A percentile compares a stretch with the other conserved stretches of the same genome.
phyloP scores from a whole-genome alignment of 768 basidiomycete genomes.

The Leccinum imitatum region DNA sequence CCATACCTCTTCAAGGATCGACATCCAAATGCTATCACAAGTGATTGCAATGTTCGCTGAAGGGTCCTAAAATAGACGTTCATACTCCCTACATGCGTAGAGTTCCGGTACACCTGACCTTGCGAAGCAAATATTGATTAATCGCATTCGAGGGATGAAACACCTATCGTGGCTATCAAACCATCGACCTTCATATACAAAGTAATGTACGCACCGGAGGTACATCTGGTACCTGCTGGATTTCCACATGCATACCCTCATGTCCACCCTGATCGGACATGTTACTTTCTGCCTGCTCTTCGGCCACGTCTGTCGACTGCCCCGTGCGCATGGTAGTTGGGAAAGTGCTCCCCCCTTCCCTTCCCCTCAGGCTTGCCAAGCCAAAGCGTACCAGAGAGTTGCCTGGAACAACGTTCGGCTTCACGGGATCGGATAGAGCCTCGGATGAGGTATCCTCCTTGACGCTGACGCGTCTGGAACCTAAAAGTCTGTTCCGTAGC shows the following conservation, averaged over 20 bases:
- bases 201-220: background rate
- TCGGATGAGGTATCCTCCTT: no score
- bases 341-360: no score
- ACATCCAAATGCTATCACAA: slow-evolving; percentile 8
- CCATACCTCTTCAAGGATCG: slow-evolving; percentile 6
- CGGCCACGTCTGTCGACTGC: no score
- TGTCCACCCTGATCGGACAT: no score
- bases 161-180: background rate
- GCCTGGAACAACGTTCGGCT: slow-evolving; percentile 2
- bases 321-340: no score
- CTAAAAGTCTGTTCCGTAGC: no score
- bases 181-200: background rate
- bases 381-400: background rate
- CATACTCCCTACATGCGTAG: background rate
- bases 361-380: no score
- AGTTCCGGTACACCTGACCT: background rate
- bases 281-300: no score
- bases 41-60: slow-evolving; percentile 9
- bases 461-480: no score
- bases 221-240: background rate
- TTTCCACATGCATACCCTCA: no score
- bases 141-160: slow-evolving; percentile 9
- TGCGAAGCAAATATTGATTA: slow-evolving; percentile 5
- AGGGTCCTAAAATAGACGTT: background rate
- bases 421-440: no score